Evolutionary conservation across 2,329 filamentous ascomycete species (phyloP).

Genomic region (Pyrenophora teres): DNA sequence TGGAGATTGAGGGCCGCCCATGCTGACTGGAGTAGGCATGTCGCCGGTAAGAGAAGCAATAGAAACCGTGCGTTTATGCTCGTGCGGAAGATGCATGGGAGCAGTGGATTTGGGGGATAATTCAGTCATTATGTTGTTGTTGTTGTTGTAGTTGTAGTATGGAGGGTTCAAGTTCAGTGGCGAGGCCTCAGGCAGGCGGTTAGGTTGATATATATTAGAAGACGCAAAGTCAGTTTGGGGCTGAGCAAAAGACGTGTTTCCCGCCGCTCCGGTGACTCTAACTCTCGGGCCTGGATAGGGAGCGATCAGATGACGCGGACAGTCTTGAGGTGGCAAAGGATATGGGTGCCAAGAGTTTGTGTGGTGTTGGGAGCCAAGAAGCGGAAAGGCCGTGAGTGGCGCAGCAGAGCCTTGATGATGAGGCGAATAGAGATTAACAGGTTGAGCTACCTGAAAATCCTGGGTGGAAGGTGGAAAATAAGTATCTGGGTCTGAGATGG

Average conservation of each 20-base stretch:
- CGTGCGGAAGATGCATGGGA: slow-evolving; percentile 29
- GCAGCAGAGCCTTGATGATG: slow-evolving; percentile 33
- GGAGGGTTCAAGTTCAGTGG: slow-evolving; percentile 29
- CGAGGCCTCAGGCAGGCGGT: slow-evolving; percentile 38
- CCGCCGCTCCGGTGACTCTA: slow-evolving; percentile 38
- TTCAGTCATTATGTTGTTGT: slow-evolving; percentile 31
- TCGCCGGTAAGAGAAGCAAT: slow-evolving; percentile 33
- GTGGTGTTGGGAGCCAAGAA: slow-evolving; percentile 32
- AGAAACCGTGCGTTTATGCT: slow-evolving; percentile 42
- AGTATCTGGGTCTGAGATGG: slow-evolving; percentile 34
- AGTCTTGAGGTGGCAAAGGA: slow-evolving; percentile 27
- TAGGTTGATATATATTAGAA: slow-evolving; percentile 35
- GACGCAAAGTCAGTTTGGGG: slow-evolving; percentile 40
- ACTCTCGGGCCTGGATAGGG: slow-evolving; percentile 32
- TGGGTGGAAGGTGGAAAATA: slow-evolving; percentile 35
- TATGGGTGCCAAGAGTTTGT: slow-evolving; percentile 36
- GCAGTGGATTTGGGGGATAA: slow-evolving; percentile 24
- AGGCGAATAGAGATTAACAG: slow-evolving; percentile 35
- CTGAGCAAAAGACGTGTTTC: slow-evolving; percentile 37
- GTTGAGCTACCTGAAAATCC: slow-evolving; percentile 25
- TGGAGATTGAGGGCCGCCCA: slow-evolving; percentile 35
- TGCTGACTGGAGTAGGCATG: slow-evolving; percentile 46
- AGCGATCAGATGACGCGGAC: slow-evolving; percentile 43
- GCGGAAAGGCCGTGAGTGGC: slow-evolving; percentile 38
- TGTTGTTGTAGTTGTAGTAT: slow-evolving; percentile 20